Conservation (phyloP, 306 rosid genomes). For the Elaeagnus macrophylla region DNA sequence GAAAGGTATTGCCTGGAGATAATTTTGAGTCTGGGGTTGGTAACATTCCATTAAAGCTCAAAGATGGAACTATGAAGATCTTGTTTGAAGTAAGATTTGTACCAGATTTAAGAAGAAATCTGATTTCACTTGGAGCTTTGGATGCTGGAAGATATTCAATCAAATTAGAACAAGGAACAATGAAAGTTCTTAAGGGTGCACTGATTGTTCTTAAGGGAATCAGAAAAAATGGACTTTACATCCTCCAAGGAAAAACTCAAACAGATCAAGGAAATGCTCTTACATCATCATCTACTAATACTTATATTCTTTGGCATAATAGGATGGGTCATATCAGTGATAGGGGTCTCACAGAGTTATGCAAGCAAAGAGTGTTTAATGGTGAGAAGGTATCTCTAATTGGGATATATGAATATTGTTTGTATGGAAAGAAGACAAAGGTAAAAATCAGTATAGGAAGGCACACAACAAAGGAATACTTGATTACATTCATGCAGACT, state of each 20-base stretch:
- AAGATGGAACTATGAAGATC: not conserved
- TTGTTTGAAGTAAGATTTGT: not conserved
- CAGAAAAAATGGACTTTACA: not conserved
- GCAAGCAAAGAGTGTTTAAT: not conserved
- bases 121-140: not conserved
- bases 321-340: not conserved
- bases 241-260: not conserved
- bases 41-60: too few relatives aligned
- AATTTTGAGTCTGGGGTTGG: too few relatives aligned
- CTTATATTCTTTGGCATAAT: not conserved
- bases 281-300: not conserved
- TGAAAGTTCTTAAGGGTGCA: not conserved
- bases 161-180: not conserved
- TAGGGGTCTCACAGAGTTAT: not conserved
- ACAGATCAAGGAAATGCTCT: not conserved
- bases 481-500: not conserved
- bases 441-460: too few relatives aligned
- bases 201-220: not conserved
- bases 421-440: not conserved
- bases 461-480: too few relatives aligned
- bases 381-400: too few relatives aligned
- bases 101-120: not conserved
- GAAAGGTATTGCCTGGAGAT: not conserved
- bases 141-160: not conserved
- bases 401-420: not conserved